Base-by-base conservation (phyloP, 331 rosid species). In the Quercus phellos region DNA sequence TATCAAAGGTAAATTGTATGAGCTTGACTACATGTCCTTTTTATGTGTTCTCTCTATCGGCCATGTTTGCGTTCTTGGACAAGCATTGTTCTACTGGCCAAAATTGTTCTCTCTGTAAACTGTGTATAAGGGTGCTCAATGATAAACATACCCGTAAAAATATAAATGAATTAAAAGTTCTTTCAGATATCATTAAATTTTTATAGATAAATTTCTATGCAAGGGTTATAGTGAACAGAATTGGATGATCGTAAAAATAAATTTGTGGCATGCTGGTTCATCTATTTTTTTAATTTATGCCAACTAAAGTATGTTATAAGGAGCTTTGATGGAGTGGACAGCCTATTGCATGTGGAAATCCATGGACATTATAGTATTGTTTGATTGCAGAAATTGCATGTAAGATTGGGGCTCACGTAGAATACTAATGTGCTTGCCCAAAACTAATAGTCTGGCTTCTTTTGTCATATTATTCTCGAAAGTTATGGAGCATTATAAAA, bases 1-100 rank as follows among this genome's bases (percentile, higher is more conserved):
- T 95, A 84, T 95, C 99, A 50, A 95, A 95, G 99, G 99, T 93
- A 82, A 59, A 50, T 76, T 54, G 30, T 68, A 16, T 10, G 27
- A 81, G 42, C 74, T 77, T 17, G 6, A n/a, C 30, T 35, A 21
- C 72, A 59, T 42, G 69, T 61, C 50, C 32, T 11, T 51, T 60
- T 71, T 19, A 29, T 53, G 73, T 74, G 64, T 66, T 82, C 53
- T 63, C 73, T 69, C 70, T 73, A 16, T 29, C 21, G 32, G 77
- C 13, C 59, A 69, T 63, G 68, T 43, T 75, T 81, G 51, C 30
- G 19, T 17, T 73, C 66, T 70, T 69, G 53, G 73, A 59, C 51
- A 43, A 30, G 27, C 18, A 18, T 34, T 16, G 53, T 66, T 54
- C 18, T 27, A 4, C 17, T 63, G 72, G 24, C 19, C 11, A 30